Conservation (phyloP, 2,329 filamentous ascomycete genomes). For the Penicillium sclerotigenum region DNA sequence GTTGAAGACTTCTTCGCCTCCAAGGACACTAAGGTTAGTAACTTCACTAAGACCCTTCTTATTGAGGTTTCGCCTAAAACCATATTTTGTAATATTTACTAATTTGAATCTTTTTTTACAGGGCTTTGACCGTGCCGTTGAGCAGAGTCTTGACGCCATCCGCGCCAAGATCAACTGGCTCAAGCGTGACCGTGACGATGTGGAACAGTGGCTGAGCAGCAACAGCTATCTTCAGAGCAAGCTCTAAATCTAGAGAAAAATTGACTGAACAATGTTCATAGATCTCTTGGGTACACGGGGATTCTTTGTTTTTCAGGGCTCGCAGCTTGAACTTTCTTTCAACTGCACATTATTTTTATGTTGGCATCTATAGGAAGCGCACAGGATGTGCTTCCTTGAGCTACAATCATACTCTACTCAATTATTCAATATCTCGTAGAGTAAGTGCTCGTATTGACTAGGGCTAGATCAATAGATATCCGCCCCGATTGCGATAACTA, state of each 20-base stretch:
- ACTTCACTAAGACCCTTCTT: neutral
- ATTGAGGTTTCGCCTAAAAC: neutral
- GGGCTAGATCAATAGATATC: neutral
- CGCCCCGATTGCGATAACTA: neutral
- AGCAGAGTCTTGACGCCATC: conserved; percentile 84
- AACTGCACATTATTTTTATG: neutral
- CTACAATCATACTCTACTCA: conserved; percentile 9
- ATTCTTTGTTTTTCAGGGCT: neutral
- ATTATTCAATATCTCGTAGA: neutral
- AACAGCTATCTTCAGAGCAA: conserved; percentile 56
- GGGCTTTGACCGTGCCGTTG: conserved; percentile 80
- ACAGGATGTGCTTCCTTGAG: conserved; percentile 3
- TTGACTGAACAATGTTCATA: neutral
- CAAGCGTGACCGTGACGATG: conserved; percentile 70
- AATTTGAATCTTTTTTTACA: conserved; percentile 21
- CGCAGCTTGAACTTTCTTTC: neutral
- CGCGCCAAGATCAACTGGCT: conserved; percentile 82
- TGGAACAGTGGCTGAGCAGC: conserved; percentile 67
- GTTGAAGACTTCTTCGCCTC: conserved; percentile 77
- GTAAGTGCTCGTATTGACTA: neutral
- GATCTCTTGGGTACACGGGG: neutral
- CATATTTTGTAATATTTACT: conserved; percentile 10
- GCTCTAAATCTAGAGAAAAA: conserved; percentile 23
- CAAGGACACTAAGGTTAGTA: conserved; percentile 70
- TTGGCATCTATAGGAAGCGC: neutral